Percentiles rank a stretch among this genome's conserved stretches.
Evolutionary conservation across 768 basidiomycete genomes (phyloP).

Genomic region (Kwoniella newhampshirensis): DNA sequence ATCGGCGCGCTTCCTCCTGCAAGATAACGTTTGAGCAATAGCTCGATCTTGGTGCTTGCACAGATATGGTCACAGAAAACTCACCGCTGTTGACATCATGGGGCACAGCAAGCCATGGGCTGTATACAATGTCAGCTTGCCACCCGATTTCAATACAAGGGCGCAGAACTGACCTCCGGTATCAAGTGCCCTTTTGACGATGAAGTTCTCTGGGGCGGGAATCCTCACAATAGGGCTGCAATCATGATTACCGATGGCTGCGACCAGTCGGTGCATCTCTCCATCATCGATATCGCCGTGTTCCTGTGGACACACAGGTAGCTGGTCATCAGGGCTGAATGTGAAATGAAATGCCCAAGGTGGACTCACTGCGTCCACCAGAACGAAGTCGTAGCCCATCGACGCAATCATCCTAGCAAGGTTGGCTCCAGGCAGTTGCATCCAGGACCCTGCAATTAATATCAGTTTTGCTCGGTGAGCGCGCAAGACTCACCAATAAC

Average conservation of each 20-base stretch:
- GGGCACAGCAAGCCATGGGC: constrained; percentile 32
- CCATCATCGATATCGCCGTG: constrained; percentile 39
- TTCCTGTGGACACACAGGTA: no score
- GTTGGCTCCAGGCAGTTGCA: constrained; percentile 28
- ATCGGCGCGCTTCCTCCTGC: constrained; percentile 25
- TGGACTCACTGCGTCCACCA: constrained; percentile 21
- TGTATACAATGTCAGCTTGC: background rate
- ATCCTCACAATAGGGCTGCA: constrained; percentile 40
- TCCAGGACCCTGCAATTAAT: constrained; percentile 20
- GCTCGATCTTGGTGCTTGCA: background rate
- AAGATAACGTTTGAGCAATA: background rate
- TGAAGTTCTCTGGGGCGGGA: constrained; percentile 26
- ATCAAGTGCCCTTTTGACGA: constrained; percentile 41
- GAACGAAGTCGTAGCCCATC: constrained; percentile 30
- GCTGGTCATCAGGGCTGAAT: no score
- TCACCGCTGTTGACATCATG: constrained; percentile 25
- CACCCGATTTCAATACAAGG: no score
- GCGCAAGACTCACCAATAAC: constrained; percentile 12
- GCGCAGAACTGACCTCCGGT: constrained; percentile 19
- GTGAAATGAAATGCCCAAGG: no score
- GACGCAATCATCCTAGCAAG: constrained; percentile 29
- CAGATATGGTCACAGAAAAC: background rate
- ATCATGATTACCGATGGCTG: constrained; percentile 26
- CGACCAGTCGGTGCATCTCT: constrained; percentile 39
- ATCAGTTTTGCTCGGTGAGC: background rate